Conservation (phyloP, 345 rosid genomes). For the Ceriops decandra region DNA sequence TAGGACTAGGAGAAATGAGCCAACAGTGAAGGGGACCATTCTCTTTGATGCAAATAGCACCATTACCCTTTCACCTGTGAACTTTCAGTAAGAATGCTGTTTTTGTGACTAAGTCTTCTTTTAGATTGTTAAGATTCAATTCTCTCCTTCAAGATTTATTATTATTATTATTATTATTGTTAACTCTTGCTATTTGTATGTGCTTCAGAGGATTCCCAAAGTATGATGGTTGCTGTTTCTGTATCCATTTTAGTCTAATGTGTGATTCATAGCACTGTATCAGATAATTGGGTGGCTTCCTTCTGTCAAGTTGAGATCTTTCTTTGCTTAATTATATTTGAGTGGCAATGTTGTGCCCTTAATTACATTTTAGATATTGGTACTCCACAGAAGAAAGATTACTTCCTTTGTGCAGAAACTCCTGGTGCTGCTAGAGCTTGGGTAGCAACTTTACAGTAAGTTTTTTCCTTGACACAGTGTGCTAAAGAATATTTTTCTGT, state of each 20-base stretch:
- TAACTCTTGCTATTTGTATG: conserved; percentile 17
- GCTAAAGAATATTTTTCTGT: neutral
- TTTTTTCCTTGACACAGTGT: conserved; percentile 13
- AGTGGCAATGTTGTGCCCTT: conserved; percentile 22
- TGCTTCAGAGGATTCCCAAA: conserved; percentile 85
- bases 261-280: neutral
- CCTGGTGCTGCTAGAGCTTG: conserved; percentile 98
- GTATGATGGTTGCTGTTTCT: conserved; percentile 91
- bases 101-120: conserved; percentile 2
- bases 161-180: neutral
- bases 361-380: conserved; percentile 68
- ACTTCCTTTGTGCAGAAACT: conserved; percentile 94
- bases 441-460: conserved; percentile 96
- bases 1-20: conserved; percentile 90
- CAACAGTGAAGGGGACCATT: conserved; percentile 75
- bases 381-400: conserved; percentile 95
- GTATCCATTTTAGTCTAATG: conserved; percentile 57
- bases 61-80: conserved; percentile 80
- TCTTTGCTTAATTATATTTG: conserved; percentile 3
- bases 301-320: conserved; percentile 5
- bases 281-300: conserved; percentile 3
- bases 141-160: neutral
- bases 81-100: conserved; percentile 69
- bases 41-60: conserved; percentile 86
- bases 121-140: conserved; percentile 3